Conservation (phyloP, 176 grass and related monocot species). For the Bolboschoenus planiculmis region DNA sequence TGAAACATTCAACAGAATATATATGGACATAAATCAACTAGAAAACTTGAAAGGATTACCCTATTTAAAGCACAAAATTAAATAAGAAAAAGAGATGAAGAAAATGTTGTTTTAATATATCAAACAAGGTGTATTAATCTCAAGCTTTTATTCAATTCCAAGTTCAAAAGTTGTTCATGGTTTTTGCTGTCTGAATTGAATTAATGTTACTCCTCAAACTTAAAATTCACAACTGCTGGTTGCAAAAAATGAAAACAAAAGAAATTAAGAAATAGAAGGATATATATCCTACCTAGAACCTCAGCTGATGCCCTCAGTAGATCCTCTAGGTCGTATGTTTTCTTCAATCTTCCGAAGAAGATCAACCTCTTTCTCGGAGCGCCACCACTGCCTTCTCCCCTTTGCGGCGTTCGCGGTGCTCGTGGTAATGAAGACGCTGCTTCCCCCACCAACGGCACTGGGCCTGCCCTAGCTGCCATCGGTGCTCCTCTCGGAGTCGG, state of each 20-base stretch:
- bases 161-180: neutral
- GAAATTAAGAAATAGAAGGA: neutral
- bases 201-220: neutral
- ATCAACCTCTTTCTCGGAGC: constrained; percentile 44
- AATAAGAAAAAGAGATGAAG: neutral
- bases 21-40: neutral
- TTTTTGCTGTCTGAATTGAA: neutral
- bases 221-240: neutral
- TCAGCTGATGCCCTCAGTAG: constrained; percentile 72
- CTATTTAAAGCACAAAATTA: too few species aligned
- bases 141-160: neutral
- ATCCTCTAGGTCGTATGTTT: constrained; percentile 72
- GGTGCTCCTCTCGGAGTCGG: constrained; percentile 18
- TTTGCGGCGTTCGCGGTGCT: neutral
- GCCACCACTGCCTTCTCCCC: neutral
- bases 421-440: neutral
- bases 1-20: neutral
- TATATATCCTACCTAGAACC: constrained; percentile 43
- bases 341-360: constrained; percentile 58
- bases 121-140: neutral
- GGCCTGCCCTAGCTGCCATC: neutral
- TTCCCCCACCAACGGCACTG: neutral
- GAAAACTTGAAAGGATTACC: too few species aligned
- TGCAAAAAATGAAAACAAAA: neutral
- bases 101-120: neutral